Conservation (phyloP, 2,329 filamentous ascomycete species). For the Helminthosporium solani region DNA sequence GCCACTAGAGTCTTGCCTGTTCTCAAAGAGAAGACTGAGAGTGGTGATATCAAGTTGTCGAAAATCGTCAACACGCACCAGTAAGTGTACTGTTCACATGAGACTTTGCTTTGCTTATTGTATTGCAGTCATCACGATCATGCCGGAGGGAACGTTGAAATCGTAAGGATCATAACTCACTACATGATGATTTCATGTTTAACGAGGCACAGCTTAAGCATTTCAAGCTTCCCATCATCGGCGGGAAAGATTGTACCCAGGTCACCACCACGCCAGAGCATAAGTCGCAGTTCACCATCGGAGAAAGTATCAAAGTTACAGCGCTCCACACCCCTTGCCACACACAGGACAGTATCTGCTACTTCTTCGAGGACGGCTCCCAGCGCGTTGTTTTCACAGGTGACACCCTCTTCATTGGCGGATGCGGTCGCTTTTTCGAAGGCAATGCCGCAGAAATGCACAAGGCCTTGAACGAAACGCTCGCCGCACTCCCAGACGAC, state of each 20-base stretch:
- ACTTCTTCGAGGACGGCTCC: slow-evolving; percentile 77
- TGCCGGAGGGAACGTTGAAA: slow-evolving; percentile 82
- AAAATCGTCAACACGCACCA: slow-evolving; percentile 97
- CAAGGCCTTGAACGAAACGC: slow-evolving; percentile 81
- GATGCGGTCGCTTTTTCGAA: slow-evolving; percentile 95
- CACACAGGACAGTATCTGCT: slow-evolving; percentile 98
- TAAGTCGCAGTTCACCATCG: slow-evolving; percentile 77
- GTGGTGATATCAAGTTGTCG: slow-evolving; percentile 75
- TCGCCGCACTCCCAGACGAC: slow-evolving; percentile 80
- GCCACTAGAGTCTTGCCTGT: slow-evolving; percentile 58
- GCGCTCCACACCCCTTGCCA: slow-evolving; percentile 96
- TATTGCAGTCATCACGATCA: slow-evolving; percentile 81
- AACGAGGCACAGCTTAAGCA: slow-evolving; percentile 52
- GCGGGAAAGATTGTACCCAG: slow-evolving; percentile 79
- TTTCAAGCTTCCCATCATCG: slow-evolving; percentile 73
- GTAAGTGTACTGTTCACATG: slow-evolving; percentile 54
- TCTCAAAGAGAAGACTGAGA: slow-evolving; percentile 70
- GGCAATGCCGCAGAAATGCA: slow-evolving; percentile 85
- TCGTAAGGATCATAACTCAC: slow-evolving; percentile 52
- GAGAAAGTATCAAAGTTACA: slow-evolving; percentile 74
- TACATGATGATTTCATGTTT: neutral
- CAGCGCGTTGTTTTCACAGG: slow-evolving; percentile 87
- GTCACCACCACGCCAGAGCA: slow-evolving; percentile 77
- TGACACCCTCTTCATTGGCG: slow-evolving; percentile 92
- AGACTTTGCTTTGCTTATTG: slow-evolving; percentile 7